phyloP scores from a whole-genome alignment of 78 protist species.

The Dictyostelium brefeldianum region DNA sequence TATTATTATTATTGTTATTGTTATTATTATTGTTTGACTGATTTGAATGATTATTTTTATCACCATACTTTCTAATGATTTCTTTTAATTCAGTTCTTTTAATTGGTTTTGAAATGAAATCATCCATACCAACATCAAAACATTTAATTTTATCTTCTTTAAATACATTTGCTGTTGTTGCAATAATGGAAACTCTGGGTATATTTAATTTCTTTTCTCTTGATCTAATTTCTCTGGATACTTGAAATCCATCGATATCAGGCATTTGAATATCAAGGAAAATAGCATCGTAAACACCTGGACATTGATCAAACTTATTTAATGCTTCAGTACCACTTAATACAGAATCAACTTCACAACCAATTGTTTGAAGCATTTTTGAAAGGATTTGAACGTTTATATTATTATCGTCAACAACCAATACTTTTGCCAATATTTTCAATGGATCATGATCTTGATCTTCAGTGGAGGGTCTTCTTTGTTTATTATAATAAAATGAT shows the following conservation, averaged over 20 bases:
- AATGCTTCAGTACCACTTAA: constrained; percentile 56
- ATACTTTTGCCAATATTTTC: constrained; percentile 9
- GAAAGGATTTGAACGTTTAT: constrained; percentile 23
- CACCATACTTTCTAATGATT: constrained; percentile 30
- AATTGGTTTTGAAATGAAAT: constrained; percentile 86
- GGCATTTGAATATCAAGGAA: constrained; percentile 75
- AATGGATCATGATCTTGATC: constrained; percentile 1
- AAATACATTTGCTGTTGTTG: constrained; percentile 78
- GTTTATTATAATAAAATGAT: not conserved
- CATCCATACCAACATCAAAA: constrained; percentile 86
- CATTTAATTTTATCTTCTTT: constrained; percentile 51
- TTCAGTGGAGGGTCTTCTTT: not conserved
- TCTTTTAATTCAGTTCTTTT: constrained; percentile 24
- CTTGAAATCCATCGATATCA: constrained; percentile 72
- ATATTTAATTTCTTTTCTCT: not conserved
- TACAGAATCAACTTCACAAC: constrained; percentile 35
- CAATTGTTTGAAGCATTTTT: constrained; percentile 48
- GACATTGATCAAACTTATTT: not conserved
- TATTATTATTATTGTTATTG: not conserved
- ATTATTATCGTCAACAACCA: constrained; percentile 70
- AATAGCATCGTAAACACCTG: constrained; percentile 10
- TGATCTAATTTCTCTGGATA: constrained; percentile 37
- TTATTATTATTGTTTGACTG: not conserved
- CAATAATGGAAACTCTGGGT: constrained; percentile 37
- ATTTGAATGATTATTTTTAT: not conserved